Base-by-base conservation (phyloP, 495 filamentous ascomycete genomes). In the Recurvomyces mirabilis region DNA sequence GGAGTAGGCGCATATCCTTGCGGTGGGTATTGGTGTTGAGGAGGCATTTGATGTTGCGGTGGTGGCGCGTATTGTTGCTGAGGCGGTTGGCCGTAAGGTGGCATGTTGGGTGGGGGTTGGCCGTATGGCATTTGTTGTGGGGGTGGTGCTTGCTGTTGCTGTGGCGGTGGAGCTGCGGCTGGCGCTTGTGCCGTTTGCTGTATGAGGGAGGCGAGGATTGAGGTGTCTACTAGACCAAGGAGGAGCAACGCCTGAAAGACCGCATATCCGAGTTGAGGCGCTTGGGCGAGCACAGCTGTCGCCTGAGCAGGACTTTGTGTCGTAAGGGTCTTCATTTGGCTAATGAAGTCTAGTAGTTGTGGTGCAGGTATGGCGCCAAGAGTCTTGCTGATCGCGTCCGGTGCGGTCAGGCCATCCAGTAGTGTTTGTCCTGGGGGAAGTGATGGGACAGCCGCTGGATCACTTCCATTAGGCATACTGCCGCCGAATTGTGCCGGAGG, bases 161-260 rank as follows among this genome's bases (percentile, higher is more conserved):
- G 61, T 20, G 39, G 39, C 14, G 55, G 53, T 32, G 51, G 46
- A 10, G 41, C 45, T 36, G 51, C 56, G 19, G 21, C 60, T n/a
- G 37, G 47, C 33, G 50, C 54, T 20, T 20, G 60, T 23, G 38
- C 28, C 21, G 46, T 56, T 24, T 51, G 48, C 18, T 44, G 47
- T 18, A 82, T 68, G 19, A 82, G 70, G 9, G 68, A 66, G 20
- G 68, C 66, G 20, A 82, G 61, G 6, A 73, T 64, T 22, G 56
- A 66, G 24, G 75, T 71, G 54, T 91, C 86, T 41, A 99, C 91
- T 6, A 99, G 75, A 32, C 84, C 84, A 79, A 96, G 87, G 13
- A 95, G 72, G 0, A 99, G 75, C 3, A 99, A 70, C 5, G 87
- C 82, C 61, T 96, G 93, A 68, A 99, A 96, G 52, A 96, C 84